Evolutionary conservation across 2,329 filamentous ascomycete genomes (phyloP).

Genomic region (Fusarium tricinctum): DNA sequence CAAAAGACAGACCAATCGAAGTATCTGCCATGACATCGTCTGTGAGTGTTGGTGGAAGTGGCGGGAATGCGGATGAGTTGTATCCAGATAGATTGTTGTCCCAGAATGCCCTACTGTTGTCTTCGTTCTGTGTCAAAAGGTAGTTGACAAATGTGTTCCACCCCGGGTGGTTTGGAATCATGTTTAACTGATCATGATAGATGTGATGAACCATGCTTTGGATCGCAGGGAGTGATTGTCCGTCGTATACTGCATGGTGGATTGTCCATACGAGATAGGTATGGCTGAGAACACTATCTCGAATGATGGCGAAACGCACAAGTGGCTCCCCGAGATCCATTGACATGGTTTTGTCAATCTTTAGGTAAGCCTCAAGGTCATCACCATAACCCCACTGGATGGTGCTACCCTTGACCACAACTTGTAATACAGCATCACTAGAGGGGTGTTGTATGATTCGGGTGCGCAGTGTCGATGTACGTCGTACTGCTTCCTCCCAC

Average conservation of each 20-base stretch:
- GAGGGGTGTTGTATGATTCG: conserved; percentile 14
- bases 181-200: neutral
- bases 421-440: neutral
- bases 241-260: conserved; percentile 12
- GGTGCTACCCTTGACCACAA: neutral
- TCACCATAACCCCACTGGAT: conserved; percentile 2
- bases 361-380: neutral
- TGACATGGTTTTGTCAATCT: neutral
- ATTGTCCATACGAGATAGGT: conserved; percentile 8
- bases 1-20: conserved; percentile 3
- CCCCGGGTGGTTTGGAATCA: neutral
- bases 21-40: neutral
- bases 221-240: conserved; percentile 21
- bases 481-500: conserved; percentile 6
- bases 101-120: conserved; percentile 5
- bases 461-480: conserved; percentile 11
- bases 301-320: conserved; percentile 7
- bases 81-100: neutral
- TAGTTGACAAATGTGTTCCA: conserved; percentile 15
- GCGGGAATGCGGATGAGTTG: conserved; percentile 7
- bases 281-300: neutral
- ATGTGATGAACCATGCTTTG: conserved; percentile 13
- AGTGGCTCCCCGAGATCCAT: conserved; percentile 6
- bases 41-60: neutral
- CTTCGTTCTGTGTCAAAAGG: neutral